Evolutionary conservation across 139 green algal genomes (phyloP).

Genomic region (Ettlia oleoabundans): DNA sequence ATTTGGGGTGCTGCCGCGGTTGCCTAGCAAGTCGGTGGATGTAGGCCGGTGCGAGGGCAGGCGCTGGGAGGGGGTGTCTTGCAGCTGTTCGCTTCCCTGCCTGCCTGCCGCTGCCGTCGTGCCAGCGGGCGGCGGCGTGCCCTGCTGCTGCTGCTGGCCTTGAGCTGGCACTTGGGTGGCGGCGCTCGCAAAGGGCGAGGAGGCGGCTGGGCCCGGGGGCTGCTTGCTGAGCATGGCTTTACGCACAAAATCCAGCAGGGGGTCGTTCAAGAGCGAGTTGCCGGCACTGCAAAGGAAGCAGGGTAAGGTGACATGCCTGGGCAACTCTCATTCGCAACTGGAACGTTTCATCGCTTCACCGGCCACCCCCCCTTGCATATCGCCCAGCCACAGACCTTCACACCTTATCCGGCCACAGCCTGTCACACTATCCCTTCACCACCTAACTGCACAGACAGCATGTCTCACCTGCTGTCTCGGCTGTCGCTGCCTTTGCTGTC

Average conservation of each 20-base stretch:
- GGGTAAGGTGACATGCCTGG: too few relatives aligned
- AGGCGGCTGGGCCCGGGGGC: background rate
- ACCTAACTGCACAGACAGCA: background rate
- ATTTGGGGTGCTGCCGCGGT: too few relatives aligned
- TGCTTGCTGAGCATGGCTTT: background rate
- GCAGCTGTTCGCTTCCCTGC: too few relatives aligned
- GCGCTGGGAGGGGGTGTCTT: too few relatives aligned
- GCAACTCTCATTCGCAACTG: too few relatives aligned
- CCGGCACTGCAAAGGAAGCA: background rate
- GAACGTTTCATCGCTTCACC: too few relatives aligned
- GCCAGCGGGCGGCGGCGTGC: too few relatives aligned
- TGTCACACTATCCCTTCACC: too few relatives aligned
- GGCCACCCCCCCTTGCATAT: too few relatives aligned
- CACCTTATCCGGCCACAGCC: too few relatives aligned
- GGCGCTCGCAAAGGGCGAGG: background rate
- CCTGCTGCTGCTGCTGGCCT: background rate
- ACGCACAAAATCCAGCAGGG: conserved; percentile 6
- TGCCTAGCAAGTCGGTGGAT: background rate
- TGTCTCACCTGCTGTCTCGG: background rate
- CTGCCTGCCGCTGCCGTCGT: background rate
- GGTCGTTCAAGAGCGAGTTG: conserved; percentile 1
- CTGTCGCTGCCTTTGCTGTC: background rate
- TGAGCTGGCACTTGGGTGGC: background rate
- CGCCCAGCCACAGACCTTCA: too few relatives aligned
- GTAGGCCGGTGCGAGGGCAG: background rate